These are phyloP conservation scores for Sarocladium kiliense DNA, from an alignment of 2,329 filamentous ascomycete species.

Conservation along the genomic window DNA sequence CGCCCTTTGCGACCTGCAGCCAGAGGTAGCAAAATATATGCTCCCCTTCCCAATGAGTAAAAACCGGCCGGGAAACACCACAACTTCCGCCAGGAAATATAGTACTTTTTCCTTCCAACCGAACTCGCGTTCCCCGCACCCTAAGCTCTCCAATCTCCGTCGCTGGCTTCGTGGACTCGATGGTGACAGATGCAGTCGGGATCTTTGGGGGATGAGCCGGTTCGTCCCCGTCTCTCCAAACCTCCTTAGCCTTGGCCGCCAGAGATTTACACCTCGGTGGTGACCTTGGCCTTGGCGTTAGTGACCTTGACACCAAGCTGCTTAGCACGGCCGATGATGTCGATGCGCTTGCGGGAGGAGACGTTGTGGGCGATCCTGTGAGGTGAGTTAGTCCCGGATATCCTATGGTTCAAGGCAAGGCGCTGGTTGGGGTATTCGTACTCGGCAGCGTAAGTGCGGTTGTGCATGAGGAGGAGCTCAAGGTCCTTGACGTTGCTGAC, in stretches of 20 bases:
- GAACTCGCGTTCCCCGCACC: neutral
- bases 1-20: slow-evolving; percentile 6
- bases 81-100: slow-evolving; percentile 4
- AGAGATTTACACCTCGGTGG: slow-evolving; percentile 74
- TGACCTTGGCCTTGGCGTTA: slow-evolving; percentile 98
- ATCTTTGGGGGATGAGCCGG: neutral
- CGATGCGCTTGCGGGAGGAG: slow-evolving; percentile 97
- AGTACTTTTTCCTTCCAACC: neutral
- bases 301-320: slow-evolving; percentile 99
- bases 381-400: neutral
- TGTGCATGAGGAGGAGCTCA: slow-evolving; percentile 99
- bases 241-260: neutral
- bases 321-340: slow-evolving; percentile 96
- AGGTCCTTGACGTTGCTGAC: slow-evolving; percentile 96
- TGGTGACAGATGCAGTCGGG: slow-evolving; percentile 2
- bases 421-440: too few species aligned
- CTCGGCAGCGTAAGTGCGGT: slow-evolving; percentile 98
- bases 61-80: slow-evolving; percentile 8
- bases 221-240: slow-evolving; percentile 6
- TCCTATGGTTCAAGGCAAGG: too few species aligned
- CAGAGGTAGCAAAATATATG: slow-evolving; percentile 7
- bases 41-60: slow-evolving; percentile 9
- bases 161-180: neutral
- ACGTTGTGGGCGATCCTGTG: slow-evolving; percentile 93
- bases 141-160: neutral